Evolutionary conservation across 805 yeast species (phyloP).

Genomic region (Wickerhamomyces sydowiorum): DNA sequence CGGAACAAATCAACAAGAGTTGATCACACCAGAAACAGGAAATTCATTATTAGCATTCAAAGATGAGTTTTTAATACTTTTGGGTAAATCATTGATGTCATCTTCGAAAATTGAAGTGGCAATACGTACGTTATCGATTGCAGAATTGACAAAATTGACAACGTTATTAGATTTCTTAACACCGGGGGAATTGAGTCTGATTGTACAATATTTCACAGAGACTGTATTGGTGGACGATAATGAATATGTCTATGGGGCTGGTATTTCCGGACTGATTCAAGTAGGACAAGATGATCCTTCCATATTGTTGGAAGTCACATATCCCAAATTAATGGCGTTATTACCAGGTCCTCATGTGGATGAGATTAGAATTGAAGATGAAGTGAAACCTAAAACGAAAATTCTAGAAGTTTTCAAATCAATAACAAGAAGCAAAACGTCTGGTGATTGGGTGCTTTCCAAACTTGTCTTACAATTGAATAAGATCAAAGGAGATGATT

Average conservation of each 20-base stretch:
- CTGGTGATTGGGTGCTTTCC: constrained; percentile 32
- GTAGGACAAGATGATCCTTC: constrained; percentile 32
- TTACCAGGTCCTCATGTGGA: constrained; percentile 41
- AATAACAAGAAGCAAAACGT: constrained; percentile 25
- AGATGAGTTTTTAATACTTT: constrained; percentile 60
- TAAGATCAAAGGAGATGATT: constrained; percentile 3
- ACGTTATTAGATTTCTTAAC: constrained; percentile 43
- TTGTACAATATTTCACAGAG: constrained; percentile 62
- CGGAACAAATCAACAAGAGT: constrained; percentile 17
- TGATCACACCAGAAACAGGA: constrained; percentile 3
- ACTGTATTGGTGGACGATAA: constrained; percentile 46
- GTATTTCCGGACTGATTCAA: constrained; percentile 48
- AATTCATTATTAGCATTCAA: constrained; percentile 43
- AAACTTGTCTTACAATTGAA: constrained; percentile 30
- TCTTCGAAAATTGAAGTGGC: constrained; percentile 66
- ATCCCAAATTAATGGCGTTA: constrained; percentile 45
- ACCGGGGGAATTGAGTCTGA: constrained; percentile 50
- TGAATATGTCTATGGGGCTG: constrained; percentile 45
- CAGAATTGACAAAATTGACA: constrained; percentile 55
- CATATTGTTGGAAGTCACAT: constrained; percentile 42
- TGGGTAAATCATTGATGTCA: constrained; percentile 65
- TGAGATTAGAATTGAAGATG: constrained; percentile 18
- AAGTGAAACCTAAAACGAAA: constrained; percentile 20
- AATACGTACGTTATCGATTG: constrained; percentile 58
- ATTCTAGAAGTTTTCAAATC: constrained; percentile 19